These are phyloP conservation scores for Escovopsis weberi DNA, from an alignment of 2,329 filamentous ascomycete species.

Conservation along the genomic window DNA sequence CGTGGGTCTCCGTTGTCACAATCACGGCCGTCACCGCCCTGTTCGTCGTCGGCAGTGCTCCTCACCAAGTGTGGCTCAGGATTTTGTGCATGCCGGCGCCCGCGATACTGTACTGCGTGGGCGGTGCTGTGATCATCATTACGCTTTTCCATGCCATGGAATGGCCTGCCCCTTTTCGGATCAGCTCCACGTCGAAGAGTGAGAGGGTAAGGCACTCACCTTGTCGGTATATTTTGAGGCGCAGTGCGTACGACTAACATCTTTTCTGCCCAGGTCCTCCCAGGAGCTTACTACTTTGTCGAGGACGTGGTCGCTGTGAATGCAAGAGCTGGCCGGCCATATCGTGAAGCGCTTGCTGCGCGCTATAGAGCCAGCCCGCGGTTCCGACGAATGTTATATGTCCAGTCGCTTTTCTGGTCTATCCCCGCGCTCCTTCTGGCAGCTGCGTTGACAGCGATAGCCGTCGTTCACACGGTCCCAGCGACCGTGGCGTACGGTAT, in stretches of 20 bases:
- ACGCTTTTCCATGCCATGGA: slow-evolving; percentile 21
- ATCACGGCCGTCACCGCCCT: slow-evolving; percentile 35
- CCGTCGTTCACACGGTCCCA: slow-evolving; percentile 20
- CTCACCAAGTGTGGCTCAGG: slow-evolving; percentile 32
- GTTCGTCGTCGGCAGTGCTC: slow-evolving; percentile 35
- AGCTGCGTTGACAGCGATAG: slow-evolving; percentile 20
- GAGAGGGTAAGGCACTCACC: slow-evolving; percentile 14
- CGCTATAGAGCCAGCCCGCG: slow-evolving; percentile 26
- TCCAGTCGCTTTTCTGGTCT: slow-evolving; percentile 27
- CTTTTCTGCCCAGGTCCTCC: slow-evolving; percentile 28
- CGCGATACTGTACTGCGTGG: slow-evolving; percentile 33
- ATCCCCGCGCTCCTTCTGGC: slow-evolving; percentile 24
- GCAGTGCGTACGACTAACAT: too few relatives aligned
- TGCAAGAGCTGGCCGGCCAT: slow-evolving; percentile 37
- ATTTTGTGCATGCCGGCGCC: slow-evolving; percentile 37
- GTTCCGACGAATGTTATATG: slow-evolving; percentile 26
- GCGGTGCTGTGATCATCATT: slow-evolving; percentile 25
- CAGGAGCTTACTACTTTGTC: slow-evolving; percentile 48
- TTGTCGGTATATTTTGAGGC: too few relatives aligned
- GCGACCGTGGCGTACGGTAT: slow-evolving; percentile 23
- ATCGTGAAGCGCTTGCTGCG: slow-evolving; percentile 26
- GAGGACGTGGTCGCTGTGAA: slow-evolving; percentile 57
- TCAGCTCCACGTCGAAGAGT: slow-evolving; percentile 49
- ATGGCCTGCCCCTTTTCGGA: slow-evolving; percentile 41
- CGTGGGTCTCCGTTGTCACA: slow-evolving; percentile 29